A percentile compares a stretch with the other conserved stretches of the same genome.
phyloP scores from a whole-genome alignment of 805 yeast species.

The Nakazawaea holstii region DNA sequence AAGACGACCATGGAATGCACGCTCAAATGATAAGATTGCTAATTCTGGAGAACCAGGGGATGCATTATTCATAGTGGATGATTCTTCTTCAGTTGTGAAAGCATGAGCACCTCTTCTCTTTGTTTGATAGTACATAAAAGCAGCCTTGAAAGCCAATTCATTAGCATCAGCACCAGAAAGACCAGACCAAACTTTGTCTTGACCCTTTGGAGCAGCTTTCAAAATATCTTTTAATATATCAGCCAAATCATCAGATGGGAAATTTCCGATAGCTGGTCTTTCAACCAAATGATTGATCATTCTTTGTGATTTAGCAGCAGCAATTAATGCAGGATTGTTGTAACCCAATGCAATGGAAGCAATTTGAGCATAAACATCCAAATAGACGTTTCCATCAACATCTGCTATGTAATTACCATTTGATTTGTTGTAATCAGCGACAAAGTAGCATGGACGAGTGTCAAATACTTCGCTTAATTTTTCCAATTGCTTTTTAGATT shows the following conservation, averaged over 20 bases:
- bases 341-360: slow-evolving; percentile 69
- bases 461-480: slow-evolving; percentile 47
- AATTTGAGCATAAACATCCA: slow-evolving; percentile 69
- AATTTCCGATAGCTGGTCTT: slow-evolving; percentile 65
- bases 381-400: slow-evolving; percentile 55
- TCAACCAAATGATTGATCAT: slow-evolving; percentile 62
- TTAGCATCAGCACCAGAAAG: slow-evolving; percentile 67
- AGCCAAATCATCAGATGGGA: slow-evolving; percentile 53
- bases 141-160: slow-evolving; percentile 68
- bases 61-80: slow-evolving; percentile 43
- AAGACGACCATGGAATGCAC: slow-evolving; percentile 53
- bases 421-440: slow-evolving; percentile 61
- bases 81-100: slow-evolving; percentile 40
- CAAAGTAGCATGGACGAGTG: slow-evolving; percentile 56
- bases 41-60: slow-evolving; percentile 49
- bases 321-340: slow-evolving; percentile 59
- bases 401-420: slow-evolving; percentile 61
- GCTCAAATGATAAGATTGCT: slow-evolving; percentile 48
- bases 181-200: slow-evolving; percentile 57
- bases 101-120: slow-evolving; percentile 41
- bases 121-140: slow-evolving; percentile 58
- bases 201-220: slow-evolving; percentile 62
- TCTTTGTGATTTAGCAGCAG: slow-evolving; percentile 52
- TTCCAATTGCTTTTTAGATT: slow-evolving; percentile 29
- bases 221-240: slow-evolving; percentile 43